Evolutionary conservation across 1,139 yeast genomes (phyloP).

Genomic region (Zygosaccharomyces sapae): DNA sequence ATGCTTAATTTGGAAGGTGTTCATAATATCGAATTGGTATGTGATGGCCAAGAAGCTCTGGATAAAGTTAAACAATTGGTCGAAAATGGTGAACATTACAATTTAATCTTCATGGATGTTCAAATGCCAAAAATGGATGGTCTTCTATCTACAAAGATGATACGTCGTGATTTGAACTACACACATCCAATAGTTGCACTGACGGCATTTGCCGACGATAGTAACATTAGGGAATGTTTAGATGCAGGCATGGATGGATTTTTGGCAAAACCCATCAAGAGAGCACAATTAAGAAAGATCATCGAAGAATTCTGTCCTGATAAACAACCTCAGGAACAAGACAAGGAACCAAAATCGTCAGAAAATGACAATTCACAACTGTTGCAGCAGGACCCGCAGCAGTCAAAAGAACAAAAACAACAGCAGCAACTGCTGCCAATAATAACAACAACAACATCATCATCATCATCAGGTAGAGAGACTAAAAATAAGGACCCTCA

Average conservation of each 20-base stretch:
- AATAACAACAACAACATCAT: neutral
- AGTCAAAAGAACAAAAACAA: neutral
- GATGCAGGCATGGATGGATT: conserved; percentile 86
- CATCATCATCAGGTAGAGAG: neutral
- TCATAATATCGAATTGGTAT: conserved; percentile 64
- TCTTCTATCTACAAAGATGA: conserved; percentile 68
- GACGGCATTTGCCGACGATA: conserved; percentile 90
- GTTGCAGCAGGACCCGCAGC: conserved; percentile 1
- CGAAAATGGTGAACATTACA: conserved; percentile 43
- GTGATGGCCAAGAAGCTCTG: conserved; percentile 88
- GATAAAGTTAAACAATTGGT: conserved; percentile 53
- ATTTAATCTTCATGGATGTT: conserved; percentile 88
- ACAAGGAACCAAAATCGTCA: neutral
- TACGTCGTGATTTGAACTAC: conserved; percentile 62
- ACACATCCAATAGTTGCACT: conserved; percentile 81
- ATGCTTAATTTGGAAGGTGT: conserved; percentile 82
- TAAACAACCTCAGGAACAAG: conserved; percentile 10
- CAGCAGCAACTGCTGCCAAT: neutral
- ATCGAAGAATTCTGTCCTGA: conserved; percentile 38
- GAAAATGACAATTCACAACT: neutral
- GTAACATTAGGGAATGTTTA: conserved; percentile 71
- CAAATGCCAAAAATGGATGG: conserved; percentile 97
- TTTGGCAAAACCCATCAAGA: conserved; percentile 78
- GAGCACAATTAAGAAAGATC: conserved; percentile 56
- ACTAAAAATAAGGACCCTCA: neutral